Conservation (phyloP, 345 rosid species). For the Pelargonium nanum region DNA sequence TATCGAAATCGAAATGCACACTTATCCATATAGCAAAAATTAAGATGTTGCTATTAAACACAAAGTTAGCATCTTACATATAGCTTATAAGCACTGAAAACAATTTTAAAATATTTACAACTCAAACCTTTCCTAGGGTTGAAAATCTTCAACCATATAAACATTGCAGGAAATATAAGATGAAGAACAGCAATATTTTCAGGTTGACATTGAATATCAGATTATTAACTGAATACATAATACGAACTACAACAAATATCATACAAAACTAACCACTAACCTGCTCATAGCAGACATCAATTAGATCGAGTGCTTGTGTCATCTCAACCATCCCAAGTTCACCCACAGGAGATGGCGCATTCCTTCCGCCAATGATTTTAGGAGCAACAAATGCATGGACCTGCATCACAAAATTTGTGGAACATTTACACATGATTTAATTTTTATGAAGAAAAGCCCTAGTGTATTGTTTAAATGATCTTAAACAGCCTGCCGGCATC, state of each 20-base stretch:
- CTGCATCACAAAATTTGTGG: slow-evolving; percentile 23
- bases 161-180: too few species aligned
- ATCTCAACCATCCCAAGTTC: slow-evolving; percentile 99
- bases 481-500: neutral
- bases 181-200: neutral
- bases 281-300: slow-evolving; percentile 80
- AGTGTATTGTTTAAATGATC: neutral
- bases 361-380: slow-evolving; percentile 81
- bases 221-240: too few species aligned
- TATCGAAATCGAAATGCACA: neutral
- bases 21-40: neutral
- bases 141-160: neutral
- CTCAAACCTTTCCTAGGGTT: neutral
- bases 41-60: too few species aligned
- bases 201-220: neutral
- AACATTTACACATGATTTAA: too few species aligned
- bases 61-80: too few species aligned
- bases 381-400: slow-evolving; percentile 93
- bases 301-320: slow-evolving; percentile 85
- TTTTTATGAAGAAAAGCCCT: neutral
- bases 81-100: too few species aligned
- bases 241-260: neutral
- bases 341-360: slow-evolving; percentile 90
- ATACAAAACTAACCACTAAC: slow-evolving; percentile 18
- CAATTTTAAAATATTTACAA: too few species aligned